Base-by-base conservation (phyloP, 208 protist species). In the Blastocrithidia nonstop region DNA sequence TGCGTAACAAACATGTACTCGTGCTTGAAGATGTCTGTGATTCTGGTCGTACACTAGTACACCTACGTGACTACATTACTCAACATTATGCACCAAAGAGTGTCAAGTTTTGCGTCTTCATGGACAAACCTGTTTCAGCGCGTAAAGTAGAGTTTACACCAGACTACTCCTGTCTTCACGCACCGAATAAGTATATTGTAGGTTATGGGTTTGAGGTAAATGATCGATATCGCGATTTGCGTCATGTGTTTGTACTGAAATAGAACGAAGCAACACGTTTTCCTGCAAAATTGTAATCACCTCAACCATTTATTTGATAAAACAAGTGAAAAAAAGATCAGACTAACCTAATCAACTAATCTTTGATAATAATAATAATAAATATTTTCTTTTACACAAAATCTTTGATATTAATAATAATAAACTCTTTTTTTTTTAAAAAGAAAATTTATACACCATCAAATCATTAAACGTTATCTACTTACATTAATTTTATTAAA, bases 191-290 rank as follows among this genome's bases (percentile, higher is more conserved):
- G 45, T 95, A 86, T 51, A 83, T 95, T 22, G 59, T 95, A 39
- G 88, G 88, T 38, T 95, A 95, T 53, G 88, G 88, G 15, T 86
- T 95, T 47, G 88, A 95, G 57, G 84, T 89, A 33, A 88, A 89
- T 47, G 84, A 93, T 33, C 61, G 74, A 6, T 93, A 88, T 39
- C 57, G 88, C 23, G 58, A 70, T 42, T 57, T 89, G 20, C 66
- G 80, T 5, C 74, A 92, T 59, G 68, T 93, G 21, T 82, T 90
- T 36, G 60, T 58, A 3, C 57, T 93, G 25, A 83, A 75, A 40
- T 61, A 72, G 25, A 64, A 60, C 17, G 71, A 87, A 48, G 64
- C 57, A 25, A 60, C 21, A 21, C 66, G 72, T 9, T 88, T 74
- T 52, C 66, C 67, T 16, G 27, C 55, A 1, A 68, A 78, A 43